Percentiles rank a stretch among this genome's conserved stretches.
Conservation (phyloP, 495 filamentous ascomycete species). For the Halenospora varia region DNA sequence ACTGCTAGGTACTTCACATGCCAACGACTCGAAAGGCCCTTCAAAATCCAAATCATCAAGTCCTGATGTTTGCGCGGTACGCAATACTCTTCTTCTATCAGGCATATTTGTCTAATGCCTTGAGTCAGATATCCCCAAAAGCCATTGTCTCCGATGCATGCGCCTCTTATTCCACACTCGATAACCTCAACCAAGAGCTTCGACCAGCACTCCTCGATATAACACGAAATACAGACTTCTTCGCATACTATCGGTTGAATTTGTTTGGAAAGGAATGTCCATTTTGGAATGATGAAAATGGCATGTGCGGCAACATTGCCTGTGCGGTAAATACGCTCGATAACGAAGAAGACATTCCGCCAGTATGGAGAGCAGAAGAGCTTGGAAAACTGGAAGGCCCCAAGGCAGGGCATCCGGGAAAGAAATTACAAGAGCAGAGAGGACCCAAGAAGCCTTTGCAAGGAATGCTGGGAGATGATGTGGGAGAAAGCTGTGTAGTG, state of each 20-base stretch:
- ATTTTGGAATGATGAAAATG: conserved; percentile 90
- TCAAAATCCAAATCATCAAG: conserved; percentile 34
- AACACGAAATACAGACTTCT: conserved; percentile 89
- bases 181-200: conserved; percentile 72
- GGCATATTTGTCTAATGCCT: conserved; percentile 23
- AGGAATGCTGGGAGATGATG: conserved; percentile 77
- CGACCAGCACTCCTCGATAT: conserved; percentile 77
- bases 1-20: conserved; percentile 53
- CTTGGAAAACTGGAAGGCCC: conserved; percentile 91
- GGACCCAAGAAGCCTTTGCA: conserved; percentile 69
- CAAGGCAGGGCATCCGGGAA: conserved; percentile 81
- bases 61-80: conserved; percentile 64
- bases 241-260: conserved; percentile 93
- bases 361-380: conserved; percentile 87
- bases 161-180: conserved; percentile 85
- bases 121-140: conserved; percentile 45
- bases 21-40: conserved; percentile 30
- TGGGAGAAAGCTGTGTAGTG: conserved; percentile 92
- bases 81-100: conserved; percentile 26
- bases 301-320: conserved; percentile 96
- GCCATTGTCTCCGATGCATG: conserved; percentile 80
- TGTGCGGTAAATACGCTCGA: conserved; percentile 97
- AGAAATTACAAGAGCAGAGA: conserved; percentile 60
- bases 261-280: conserved; percentile 94
- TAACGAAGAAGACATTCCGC: conserved; percentile 88